Evolutionary conservation across 345 rosid species (phyloP), one percentile per base, ranked within the genome.

Genomic region (Eucalyptus sideroxylon): DNA sequence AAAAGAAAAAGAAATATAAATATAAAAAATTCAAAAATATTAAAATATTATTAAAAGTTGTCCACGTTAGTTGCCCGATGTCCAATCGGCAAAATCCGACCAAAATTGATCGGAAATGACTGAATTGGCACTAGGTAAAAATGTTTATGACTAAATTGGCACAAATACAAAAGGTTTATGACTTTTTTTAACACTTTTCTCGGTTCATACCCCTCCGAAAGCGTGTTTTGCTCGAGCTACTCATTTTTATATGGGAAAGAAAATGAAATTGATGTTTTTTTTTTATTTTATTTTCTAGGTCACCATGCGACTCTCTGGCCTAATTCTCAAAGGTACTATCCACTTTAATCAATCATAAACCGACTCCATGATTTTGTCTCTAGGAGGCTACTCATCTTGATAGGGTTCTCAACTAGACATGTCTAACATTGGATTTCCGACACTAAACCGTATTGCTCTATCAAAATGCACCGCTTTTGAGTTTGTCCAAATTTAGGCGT

Each of bases 1-100:
- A 50, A 50, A 50, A 50, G 3, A 15, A 50, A 15, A 15, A 50
- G 6, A 5, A 50, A 14, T 14, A 50, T 6, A 50, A 50, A 50
- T 14, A 50, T 14, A 50, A 50, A 50, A 50, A 50, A 50, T 50
- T 14, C 19, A 16, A 6, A 50, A 16, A 50, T 16, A 50, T 16
- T 6, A 50, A 50, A 50, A 50, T 51, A 16, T 51, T 16, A 51
- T 51, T 51, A 51, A 51, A 51, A 51, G 9, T 16, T 51, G 8
- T 51, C 55, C 55, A 51, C 2, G 8, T 51, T 7, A 51, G 6
- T 5, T 7, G 2, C 6, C 0, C 3, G 51, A 15, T 0, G 7
- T 50, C 17, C 7, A 5, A 5, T 50, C 3, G 6, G 51, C 51
- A 50, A 50, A 50, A 50, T 50, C 51, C 1, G 51, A 5, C 17